Evolutionary conservation across 441 rosid species (phyloP), one percentile per base, ranked within the genome.

Genomic region (Populus hybrid): DNA sequence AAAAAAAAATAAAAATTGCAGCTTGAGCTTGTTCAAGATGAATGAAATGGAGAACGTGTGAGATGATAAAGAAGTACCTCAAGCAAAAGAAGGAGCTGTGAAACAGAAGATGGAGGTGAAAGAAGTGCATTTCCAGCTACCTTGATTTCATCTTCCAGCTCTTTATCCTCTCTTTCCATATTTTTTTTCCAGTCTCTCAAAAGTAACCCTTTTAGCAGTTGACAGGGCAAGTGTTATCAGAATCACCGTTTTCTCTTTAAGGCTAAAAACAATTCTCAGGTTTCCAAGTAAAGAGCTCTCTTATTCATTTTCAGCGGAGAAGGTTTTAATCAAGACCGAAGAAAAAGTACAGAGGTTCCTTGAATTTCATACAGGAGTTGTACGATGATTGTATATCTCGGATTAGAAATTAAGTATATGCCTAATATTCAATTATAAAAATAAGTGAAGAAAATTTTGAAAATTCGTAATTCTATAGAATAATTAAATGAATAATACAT

Each of bases 41-140:
- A 50, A 50, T 50, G 14, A 14, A 14, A 50, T 50, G 57, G 57
- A 59, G 20, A 20, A 4, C 42, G n/a, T 8, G n/a, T 12, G 69
- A 24, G 8, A 10, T 10, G 3, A 26, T 7, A 32, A 8, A 16
- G 12, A 7, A 32, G 42, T 78, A 78, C 81, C 18, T 38, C 36
- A 20, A 67, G 81, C 23, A 67, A 38, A 23, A 38, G 46, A 16
- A 73, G 61, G 61, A 73, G 77, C n/a, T 54, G 69, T 6, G 38
- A 14, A 73, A 34, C 32, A 35, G 73, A 67, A 67, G 63, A 67
- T 24, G 77, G 73, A 67, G 61, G 64, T 59, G 73, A 73, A 73
- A 67, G 63, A 57, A 78, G 73, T 10, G 73, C 73, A 73, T 73
- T 68, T 46, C 61, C 81, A 3, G 38, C 61, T 1, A 26, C 34